Evolutionary conservation across 2,329 filamentous ascomycete species (phyloP), one percentile per base, ranked within the genome.

Genomic region (Byssothecium circinans): DNA sequence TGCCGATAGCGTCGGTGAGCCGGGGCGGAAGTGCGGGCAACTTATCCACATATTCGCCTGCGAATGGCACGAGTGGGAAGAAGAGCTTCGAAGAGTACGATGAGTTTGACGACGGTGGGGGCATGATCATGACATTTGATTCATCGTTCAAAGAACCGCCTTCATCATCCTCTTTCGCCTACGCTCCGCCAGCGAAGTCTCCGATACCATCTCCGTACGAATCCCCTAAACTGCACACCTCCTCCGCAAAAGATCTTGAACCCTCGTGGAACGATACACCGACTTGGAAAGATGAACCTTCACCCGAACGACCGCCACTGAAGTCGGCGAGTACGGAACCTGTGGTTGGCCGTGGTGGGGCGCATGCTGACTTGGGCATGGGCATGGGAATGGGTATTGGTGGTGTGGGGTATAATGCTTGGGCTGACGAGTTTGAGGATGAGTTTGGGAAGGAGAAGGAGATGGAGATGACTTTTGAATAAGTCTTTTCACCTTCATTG

Each of bases 391-490:
- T 36, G 8, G 33, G 33, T 15, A 19, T n/a, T n/a, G n/a, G n/a
- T n/a, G n/a, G n/a, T n/a, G n/a, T 61, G 5, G 68, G 70, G 17
- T 68, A 72, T 25, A 78, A 78, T 57, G 75, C 75, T 5, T 78
- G 76, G 75, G 72, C 67, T 3, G 73, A 76, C 38, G 74, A 75
- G n/a, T 69, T 72, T 40, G 74, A 76, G 1, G 71, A 73, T 25
- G 72, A 74, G 2, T 77, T 75, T 61, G 75, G 72, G 2, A 64
- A 68, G 53, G 75, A 77, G 60, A 71, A 70, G 57, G 74, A 77
- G 49, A 65, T 78, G 32, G 67, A 73, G 61, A 78, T 79, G 75
- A 75, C 73, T 19, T 79, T 79, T 46, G 32, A 35, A 23, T 43
- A 35, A n/a, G 8, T 10, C 8, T 25, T 10, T 15, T 3, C 10